Conservation (phyloP, 2,329 filamentous ascomycete species). For the Neonectria ditissima region DNA sequence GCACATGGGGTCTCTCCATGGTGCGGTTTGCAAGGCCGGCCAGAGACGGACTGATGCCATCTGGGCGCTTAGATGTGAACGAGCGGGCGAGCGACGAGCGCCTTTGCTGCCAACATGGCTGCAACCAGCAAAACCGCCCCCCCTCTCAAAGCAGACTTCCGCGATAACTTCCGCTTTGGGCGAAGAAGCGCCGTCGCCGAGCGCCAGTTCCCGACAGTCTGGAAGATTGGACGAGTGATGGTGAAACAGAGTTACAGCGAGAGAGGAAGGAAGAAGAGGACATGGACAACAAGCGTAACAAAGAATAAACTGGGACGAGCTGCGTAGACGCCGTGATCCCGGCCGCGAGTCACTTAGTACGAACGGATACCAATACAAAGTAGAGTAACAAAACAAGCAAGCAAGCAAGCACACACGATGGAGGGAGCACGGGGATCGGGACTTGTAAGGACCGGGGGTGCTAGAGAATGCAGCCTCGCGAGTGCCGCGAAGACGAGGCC, state of each 20-base stretch:
- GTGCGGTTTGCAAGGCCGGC: not conserved
- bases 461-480: constrained; percentile 14
- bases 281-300: not conserved
- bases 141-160: constrained; percentile 19
- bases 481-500: constrained; percentile 4
- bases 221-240: constrained; percentile 39
- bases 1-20: constrained; percentile 11
- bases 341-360: too few species aligned
- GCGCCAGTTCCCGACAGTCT: constrained; percentile 33
- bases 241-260: constrained; percentile 28
- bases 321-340: constrained; percentile 14
- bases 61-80: constrained; percentile 45
- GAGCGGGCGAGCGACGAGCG: constrained; percentile 28
- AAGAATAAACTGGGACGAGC: constrained; percentile 14
- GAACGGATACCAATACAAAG: not conserved
- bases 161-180: constrained; percentile 36
- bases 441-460: not conserved
- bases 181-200: constrained; percentile 23
- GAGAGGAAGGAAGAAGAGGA: constrained; percentile 32
- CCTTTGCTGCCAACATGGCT: constrained; percentile 18
- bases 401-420: not conserved
- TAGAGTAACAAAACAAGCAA: too few species aligned
- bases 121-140: constrained; percentile 24
- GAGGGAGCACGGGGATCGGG: not conserved
- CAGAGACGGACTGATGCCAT: constrained; percentile 29